Conservation (phyloP, 768 basidiomycete species). For the Coprinopsis strossmayeri region DNA sequence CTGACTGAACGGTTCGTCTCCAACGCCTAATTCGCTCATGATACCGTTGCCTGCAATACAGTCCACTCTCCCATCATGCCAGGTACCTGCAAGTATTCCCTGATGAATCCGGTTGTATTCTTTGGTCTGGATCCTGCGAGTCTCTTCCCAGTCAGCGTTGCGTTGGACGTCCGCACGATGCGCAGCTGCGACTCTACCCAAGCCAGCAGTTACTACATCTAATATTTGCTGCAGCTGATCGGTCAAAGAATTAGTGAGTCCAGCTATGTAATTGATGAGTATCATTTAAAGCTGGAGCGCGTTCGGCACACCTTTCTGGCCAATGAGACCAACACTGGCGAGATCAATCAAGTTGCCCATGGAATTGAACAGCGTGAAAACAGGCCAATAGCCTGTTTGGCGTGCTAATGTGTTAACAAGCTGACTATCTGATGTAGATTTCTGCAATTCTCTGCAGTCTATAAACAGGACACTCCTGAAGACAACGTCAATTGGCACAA, state of each 20-base stretch:
- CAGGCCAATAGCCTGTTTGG: constrained; percentile 86
- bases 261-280: constrained; percentile 43
- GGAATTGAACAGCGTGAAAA: constrained; percentile 81
- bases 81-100: constrained; percentile 55
- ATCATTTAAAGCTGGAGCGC: not conserved
- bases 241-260: constrained; percentile 69
- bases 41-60: constrained; percentile 80
- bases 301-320: constrained; percentile 67
- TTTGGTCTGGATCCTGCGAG: constrained; percentile 28
- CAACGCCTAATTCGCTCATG: constrained; percentile 81
- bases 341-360: constrained; percentile 82
- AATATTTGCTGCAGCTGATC: constrained; percentile 85
- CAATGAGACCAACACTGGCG: constrained; percentile 90
- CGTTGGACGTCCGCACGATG: constrained; percentile 39
- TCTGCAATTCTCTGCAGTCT: constrained; percentile 74
- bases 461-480: constrained; percentile 67
- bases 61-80: constrained; percentile 86
- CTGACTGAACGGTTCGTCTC: constrained; percentile 55
- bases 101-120: constrained; percentile 33
- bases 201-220: constrained; percentile 64
- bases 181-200: constrained; percentile 55
- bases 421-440: constrained; percentile 60
- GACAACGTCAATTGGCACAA: not conserved
- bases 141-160: constrained; percentile 29
- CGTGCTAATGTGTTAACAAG: constrained; percentile 63